These are phyloP conservation scores for Beauveria caledonica DNA, from an alignment of 2,329 filamentous ascomycete genomes.

Conservation along the genomic window DNA sequence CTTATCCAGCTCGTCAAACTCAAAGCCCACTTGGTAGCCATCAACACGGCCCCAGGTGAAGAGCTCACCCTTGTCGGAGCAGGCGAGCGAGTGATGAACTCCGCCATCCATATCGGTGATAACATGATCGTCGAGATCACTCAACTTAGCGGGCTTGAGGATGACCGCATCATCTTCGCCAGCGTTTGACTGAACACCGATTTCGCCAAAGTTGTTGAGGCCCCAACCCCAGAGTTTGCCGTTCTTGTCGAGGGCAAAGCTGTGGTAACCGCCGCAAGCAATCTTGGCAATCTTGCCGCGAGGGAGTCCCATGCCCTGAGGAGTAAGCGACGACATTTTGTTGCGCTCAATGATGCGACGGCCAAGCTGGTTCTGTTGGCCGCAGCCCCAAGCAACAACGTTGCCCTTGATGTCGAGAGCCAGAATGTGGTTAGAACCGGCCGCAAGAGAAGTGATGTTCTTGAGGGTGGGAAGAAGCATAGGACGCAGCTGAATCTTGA, in stretches of 20 bases:
- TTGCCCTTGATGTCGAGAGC: constrained; percentile 57
- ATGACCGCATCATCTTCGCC: constrained; percentile 54
- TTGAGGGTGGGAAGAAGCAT: constrained; percentile 53
- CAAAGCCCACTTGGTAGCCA: constrained; percentile 45
- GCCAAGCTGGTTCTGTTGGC: constrained; percentile 57
- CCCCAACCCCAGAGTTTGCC: constrained; percentile 76
- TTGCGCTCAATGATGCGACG: constrained; percentile 54
- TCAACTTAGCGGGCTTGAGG: constrained; percentile 60
- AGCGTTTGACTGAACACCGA: constrained; percentile 53
- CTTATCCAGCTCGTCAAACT: constrained; percentile 38
- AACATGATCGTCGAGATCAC: constrained; percentile 53
- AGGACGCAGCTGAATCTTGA: constrained; percentile 43
- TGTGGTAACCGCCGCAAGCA: constrained; percentile 69
- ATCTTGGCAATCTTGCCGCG: constrained; percentile 50
- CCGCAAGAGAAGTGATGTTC: constrained; percentile 55
- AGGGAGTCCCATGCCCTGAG: constrained; percentile 47
- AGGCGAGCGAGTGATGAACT: constrained; percentile 64
- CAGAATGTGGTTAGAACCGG: constrained; percentile 63
- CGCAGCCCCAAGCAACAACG: constrained; percentile 64
- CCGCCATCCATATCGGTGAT: constrained; percentile 62
- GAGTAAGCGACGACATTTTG: constrained; percentile 52
- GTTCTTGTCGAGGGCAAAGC: constrained; percentile 65
- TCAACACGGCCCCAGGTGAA: constrained; percentile 54
- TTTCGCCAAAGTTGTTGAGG: constrained; percentile 79
- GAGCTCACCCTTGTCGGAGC: constrained; percentile 47